phyloP scores from a whole-genome alignment of 1,139 yeast species.

The Wickerhamomyces sp. region DNA sequence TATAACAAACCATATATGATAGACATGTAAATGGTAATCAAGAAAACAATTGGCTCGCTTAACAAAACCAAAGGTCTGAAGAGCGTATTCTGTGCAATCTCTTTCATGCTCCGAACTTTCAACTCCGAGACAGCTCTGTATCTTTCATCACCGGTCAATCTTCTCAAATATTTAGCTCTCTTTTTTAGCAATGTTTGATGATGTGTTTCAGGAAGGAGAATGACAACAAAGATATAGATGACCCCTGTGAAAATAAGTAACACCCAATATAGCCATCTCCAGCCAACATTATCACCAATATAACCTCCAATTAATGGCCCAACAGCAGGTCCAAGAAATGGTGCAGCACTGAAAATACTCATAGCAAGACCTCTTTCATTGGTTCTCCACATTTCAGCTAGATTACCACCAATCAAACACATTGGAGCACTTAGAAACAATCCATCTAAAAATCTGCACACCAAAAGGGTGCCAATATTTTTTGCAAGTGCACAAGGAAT shows the following conservation, averaged over 20 bases:
- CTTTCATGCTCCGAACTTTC: slow-evolving; percentile 35
- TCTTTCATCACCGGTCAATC: slow-evolving; percentile 48
- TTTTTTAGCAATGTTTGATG: slow-evolving; percentile 45
- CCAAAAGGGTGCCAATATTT: slow-evolving; percentile 66
- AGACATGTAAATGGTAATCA: slow-evolving; percentile 58
- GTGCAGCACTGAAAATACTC: slow-evolving; percentile 69
- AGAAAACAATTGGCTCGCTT: slow-evolving; percentile 51
- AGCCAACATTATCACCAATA: slow-evolving; percentile 59
- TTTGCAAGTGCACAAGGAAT: slow-evolving; percentile 71
- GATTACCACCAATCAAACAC: slow-evolving; percentile 75
- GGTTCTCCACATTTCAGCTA: slow-evolving; percentile 68
- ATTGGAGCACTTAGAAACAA: slow-evolving; percentile 75
- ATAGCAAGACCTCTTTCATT: slow-evolving; percentile 69
- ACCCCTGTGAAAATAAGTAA: slow-evolving; percentile 54
- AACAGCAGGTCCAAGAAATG: slow-evolving; percentile 66
- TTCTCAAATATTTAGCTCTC: slow-evolving; percentile 51
- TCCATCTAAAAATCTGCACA: slow-evolving; percentile 66
- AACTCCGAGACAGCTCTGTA: slow-evolving; percentile 47
- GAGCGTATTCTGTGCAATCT: slow-evolving; percentile 45
- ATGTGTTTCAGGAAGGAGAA: slow-evolving; percentile 55
- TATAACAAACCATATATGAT: slow-evolving; percentile 52
- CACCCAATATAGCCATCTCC: slow-evolving; percentile 80
- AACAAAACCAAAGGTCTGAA: slow-evolving; percentile 48
- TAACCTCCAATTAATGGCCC: slow-evolving; percentile 69
- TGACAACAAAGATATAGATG: slow-evolving; percentile 37